Conservation (phyloP, 176 grass and related monocot genomes). For the Hyparrhenia diplandra region DNA sequence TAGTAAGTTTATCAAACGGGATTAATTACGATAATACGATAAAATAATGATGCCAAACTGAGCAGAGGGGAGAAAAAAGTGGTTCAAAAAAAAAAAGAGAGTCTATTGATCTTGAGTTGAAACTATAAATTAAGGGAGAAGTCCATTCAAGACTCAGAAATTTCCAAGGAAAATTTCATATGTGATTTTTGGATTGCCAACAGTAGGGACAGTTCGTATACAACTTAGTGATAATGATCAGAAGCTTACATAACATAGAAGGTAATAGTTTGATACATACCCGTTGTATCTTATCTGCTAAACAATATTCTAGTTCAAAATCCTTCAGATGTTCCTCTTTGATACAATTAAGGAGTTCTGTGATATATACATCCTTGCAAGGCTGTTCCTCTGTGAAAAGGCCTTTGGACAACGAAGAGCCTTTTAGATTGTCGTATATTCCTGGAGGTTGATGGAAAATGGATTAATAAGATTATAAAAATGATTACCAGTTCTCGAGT, state of each 20-base stretch:
- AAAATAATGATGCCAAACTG: background rate
- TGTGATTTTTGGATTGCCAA: background rate
- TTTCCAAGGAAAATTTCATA: background rate
- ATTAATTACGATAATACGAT: background rate
- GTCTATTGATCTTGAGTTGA: background rate
- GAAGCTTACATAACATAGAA: background rate
- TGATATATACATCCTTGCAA: slow-evolving; percentile 30
- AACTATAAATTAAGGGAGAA: background rate
- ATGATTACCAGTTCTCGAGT: background rate
- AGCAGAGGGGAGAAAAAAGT: background rate
- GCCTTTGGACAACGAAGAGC: slow-evolving; percentile 23
- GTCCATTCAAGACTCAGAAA: background rate
- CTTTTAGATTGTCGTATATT: slow-evolving; percentile 37
- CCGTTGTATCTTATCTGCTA: slow-evolving; percentile 40
- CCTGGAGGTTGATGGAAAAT: slow-evolving; percentile 33
- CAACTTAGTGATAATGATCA: background rate
- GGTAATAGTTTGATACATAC: slow-evolving; percentile 24
- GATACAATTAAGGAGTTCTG: slow-evolving; percentile 33
- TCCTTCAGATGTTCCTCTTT: slow-evolving; percentile 40
- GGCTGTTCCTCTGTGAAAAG: slow-evolving; percentile 13
- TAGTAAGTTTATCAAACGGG: background rate
- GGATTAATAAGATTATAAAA: slow-evolving; percentile 16
- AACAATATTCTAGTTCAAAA: slow-evolving; percentile 45
- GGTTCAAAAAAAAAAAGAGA: background rate
- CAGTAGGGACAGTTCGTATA: background rate